Evolutionary conservation across 1,139 yeast genomes (phyloP).

Genomic region (Suhomyces maxii): DNA sequence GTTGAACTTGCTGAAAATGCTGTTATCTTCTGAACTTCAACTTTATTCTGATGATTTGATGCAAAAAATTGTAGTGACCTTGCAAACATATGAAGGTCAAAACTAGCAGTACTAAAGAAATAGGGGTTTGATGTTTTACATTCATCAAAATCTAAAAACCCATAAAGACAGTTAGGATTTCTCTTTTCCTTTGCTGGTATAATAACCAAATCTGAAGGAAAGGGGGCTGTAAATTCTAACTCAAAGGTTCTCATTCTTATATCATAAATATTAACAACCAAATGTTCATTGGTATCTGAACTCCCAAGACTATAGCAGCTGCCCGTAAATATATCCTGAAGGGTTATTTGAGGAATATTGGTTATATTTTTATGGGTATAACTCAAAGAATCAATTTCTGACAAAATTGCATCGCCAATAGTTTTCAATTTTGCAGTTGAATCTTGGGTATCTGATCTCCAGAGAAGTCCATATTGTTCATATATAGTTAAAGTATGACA

Average conservation of each 20-base stretch:
- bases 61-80: conserved; percentile 10
- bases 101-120: not conserved
- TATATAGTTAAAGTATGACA: conserved; percentile 21
- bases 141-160: not conserved
- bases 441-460: conserved; percentile 4
- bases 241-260: conserved; percentile 1
- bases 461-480: conserved; percentile 23
- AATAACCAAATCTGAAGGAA: not conserved
- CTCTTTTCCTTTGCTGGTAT: not conserved
- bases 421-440: conserved; percentile 4
- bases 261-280: conserved; percentile 22
- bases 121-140: not conserved
- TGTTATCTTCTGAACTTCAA: not conserved
- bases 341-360: conserved; percentile 1
- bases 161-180: not conserved
- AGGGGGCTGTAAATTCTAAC: not conserved
- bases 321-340: not conserved
- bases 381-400: conserved; percentile 23
- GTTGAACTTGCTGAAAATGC: not conserved
- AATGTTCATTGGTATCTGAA: conserved; percentile 8
- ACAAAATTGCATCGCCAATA: conserved; percentile 20
- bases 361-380: conserved; percentile 9
- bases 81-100: conserved; percentile 3
- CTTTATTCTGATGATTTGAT: not conserved
- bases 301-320: not conserved